These are phyloP conservation scores for Ochetophila trinervis DNA, from an alignment of 306 rosid genomes.

Conservation along the genomic window DNA sequence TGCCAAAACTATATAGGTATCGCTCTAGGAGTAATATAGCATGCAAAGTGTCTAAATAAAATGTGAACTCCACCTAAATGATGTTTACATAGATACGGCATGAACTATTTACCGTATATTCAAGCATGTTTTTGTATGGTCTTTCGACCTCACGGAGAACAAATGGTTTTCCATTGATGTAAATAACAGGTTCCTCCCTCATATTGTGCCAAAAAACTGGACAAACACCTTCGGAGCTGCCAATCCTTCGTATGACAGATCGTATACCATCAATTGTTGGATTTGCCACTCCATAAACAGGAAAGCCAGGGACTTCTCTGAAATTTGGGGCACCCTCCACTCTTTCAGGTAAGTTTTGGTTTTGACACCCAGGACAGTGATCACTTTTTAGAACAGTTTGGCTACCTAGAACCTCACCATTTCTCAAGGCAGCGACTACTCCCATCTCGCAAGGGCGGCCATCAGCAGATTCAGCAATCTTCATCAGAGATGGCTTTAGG, in stretches of 20 bases:
- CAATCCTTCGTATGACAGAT: constrained; percentile 67
- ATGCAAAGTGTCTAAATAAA: too few relatives aligned
- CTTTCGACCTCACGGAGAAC: constrained; percentile 96
- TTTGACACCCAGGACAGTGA: constrained; percentile 86
- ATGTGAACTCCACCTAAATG: too few relatives aligned
- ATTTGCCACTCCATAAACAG: constrained; percentile 95
- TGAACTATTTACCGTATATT: constrained; percentile 65
- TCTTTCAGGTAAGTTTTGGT: constrained; percentile 60
- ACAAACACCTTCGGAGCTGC: constrained; percentile 54
- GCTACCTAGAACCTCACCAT: constrained; percentile 91
- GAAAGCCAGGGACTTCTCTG: constrained; percentile 86
- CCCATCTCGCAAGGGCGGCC: constrained; percentile 84
- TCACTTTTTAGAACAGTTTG: constrained; percentile 89
- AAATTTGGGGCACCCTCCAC: constrained; percentile 96
- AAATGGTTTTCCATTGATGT: constrained; percentile 89
- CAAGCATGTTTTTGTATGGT: constrained; percentile 86
- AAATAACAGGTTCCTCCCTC: constrained; percentile 96
- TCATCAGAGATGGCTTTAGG: constrained; percentile 61
- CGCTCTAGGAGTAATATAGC: too few relatives aligned
- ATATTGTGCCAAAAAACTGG: constrained; percentile 92
- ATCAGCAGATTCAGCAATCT: constrained; percentile 67
- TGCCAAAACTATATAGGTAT: too few relatives aligned
- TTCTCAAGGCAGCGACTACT: constrained; percentile 81
- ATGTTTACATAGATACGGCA: constrained; percentile 7
- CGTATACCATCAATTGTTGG: constrained; percentile 89